Evolutionary conservation across 768 basidiomycete genomes (phyloP), one percentile per base, ranked within the genome.

Genomic region (Podaxis sp.): DNA sequence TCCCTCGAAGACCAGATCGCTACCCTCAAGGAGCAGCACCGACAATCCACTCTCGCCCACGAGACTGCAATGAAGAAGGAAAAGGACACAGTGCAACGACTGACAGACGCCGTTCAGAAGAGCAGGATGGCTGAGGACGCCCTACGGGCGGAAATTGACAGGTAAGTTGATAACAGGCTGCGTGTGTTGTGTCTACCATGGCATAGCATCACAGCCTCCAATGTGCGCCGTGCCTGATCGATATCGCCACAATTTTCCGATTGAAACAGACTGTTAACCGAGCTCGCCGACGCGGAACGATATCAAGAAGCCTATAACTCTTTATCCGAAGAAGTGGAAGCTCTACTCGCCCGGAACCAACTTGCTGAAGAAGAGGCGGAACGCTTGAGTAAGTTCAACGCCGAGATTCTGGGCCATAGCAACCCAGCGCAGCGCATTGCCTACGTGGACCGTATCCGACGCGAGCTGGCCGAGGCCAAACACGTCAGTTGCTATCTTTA

Each of bases 391-490:
- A 82, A 80, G 68, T 89, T 93, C 76, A 96, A 96, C 65, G 90
- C 92, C 0, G 87, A 94, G 71, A 90, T 96, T 62, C 76, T 94
- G 17, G 86, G 92, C 0, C 94, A 96, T 70, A 81, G 83, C 37
- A 95, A 96, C 69, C 90, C 91, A 8, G 85, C 86, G 1, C 94
- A 96, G 73, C 85, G 87, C 63, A 94, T 97, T 68, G 79, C 87
- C 72, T 96, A 96, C 67, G 86, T 97, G 15, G 95, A 96, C 63
- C 82, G 87, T 58, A 85, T 97, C 57, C 82, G 94, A 38, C 77
- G 82, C 60, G 94, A 96, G 70, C 76, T 96, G 54, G 85, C 91
- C 2, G 87, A 93, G 59, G 80, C 84, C 4, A 94, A 93, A 73
- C 90, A 92, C 74, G 94, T 92, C 64, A 63, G 88, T 75, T 27